Percentiles rank a stretch among this genome's conserved stretches.
phyloP scores from a whole-genome alignment of 768 basidiomycete species.

The Pulveroboletus sp. region DNA sequence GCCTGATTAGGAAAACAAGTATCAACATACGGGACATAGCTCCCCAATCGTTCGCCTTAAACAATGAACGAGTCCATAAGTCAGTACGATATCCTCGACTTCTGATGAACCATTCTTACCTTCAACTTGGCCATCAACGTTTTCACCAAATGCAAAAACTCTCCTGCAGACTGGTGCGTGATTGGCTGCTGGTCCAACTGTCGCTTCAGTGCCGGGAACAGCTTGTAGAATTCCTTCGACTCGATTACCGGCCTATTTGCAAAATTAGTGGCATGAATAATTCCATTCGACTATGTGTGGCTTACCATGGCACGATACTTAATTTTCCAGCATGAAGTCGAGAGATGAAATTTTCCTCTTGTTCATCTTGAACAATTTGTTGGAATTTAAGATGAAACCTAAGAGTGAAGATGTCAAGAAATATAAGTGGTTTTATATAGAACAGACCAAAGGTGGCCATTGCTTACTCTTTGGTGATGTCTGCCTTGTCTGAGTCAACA shows the following conservation, averaged over 20 bases:
- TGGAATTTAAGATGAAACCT: constrained; percentile 59
- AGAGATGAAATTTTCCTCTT: constrained; percentile 61
- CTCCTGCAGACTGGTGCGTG: constrained; percentile 49
- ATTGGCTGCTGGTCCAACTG: constrained; percentile 46
- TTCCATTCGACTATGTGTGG: no score
- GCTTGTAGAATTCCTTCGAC: constrained; percentile 54
- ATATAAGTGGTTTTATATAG: background rate
- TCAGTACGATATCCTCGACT: no score
- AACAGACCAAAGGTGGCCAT: no score
- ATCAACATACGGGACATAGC: constrained; percentile 52
- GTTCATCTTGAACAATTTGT: constrained; percentile 61
- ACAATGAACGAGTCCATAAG: background rate
- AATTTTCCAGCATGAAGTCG: constrained; percentile 56
- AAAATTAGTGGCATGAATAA: background rate
- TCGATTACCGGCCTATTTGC: constrained; percentile 53
- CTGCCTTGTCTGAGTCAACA: constrained; percentile 56
- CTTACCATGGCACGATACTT: constrained; percentile 57
- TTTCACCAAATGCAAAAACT: constrained; percentile 57
- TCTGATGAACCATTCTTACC: constrained; percentile 39
- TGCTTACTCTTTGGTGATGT: constrained; percentile 56
- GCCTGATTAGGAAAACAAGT: no score
- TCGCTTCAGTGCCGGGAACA: constrained; percentile 49
- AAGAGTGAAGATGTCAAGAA: background rate
- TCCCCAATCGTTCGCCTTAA: constrained; percentile 63
- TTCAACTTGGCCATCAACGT: constrained; percentile 68